Base-by-base conservation (phyloP, 2,329 filamentous ascomycete species). In the Ceratocystis alfenasii region DNA sequence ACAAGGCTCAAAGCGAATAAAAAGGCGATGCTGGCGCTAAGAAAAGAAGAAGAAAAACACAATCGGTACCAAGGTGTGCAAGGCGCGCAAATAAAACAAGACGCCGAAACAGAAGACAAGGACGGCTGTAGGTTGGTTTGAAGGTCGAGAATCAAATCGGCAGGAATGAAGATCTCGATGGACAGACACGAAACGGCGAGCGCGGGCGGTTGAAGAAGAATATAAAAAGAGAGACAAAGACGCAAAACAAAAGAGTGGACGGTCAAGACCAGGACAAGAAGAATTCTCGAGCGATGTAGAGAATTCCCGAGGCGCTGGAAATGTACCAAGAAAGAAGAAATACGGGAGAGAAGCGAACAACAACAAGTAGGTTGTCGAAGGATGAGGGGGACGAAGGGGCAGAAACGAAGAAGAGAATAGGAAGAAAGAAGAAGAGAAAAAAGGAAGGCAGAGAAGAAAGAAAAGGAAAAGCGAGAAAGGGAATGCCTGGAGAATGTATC, bases 211-310 rank as follows among this genome's bases (percentile, higher is more conserved):
- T 59, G 65, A 33, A n/a, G 28, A 67, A 59, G 33, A 60, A 61
- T 50, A 50, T 48, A 67, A 46, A 64, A 61, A 57, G 63, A 67
- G 36, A 53, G 22, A 63, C 53, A 63, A 65, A 65, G 63, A 67
- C 63, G 66, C 66, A 65, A 62, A 65, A 55, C 63, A 69, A 72
- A 72, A 69, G 70, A 71, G 69, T 70, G 71, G 71, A 71, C 71
- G 70, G 71, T 45, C 72, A 70, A 79, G 74, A 77, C 78, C 79
- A 80, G 77, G 72, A 67, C 36, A 75, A 59, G 46, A 74, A 76
- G 78, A 78, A 76, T 75, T 74, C 70, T 68, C 64, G 74, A 75
- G 76, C 73, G 71, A 76, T 75, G 76, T 71, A 70, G 77, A 74
- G 78, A 78, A 77, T 78, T 77, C 76, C 63, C 65, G n/a, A 41